Base-by-base conservation (phyloP, 257 asterid species). In the Solanum chiquidenum region DNA sequence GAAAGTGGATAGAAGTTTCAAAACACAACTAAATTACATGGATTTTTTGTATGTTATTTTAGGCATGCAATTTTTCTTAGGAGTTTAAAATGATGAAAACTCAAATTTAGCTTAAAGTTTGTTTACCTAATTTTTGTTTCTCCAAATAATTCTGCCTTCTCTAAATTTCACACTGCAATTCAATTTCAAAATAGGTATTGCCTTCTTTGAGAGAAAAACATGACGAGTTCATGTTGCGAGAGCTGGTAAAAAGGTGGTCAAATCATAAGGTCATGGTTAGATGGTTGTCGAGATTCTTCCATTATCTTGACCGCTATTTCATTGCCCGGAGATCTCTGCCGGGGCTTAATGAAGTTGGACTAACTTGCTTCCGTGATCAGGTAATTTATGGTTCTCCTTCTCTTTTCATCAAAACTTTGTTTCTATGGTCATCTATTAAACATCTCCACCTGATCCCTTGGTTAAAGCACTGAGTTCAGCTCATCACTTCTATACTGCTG, bases 181-280 rank as follows among this genome's bases (percentile, higher is more conserved):
- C 60, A 46, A 46, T 46, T 87, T 27, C 40, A 33, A 35, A 68
- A 69, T 91, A 94, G 98, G 98, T 93, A 62, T 88, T 96, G 83
- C 98, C 98, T 89, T 93, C 98, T 86, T 89, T 96, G 74, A 91
- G 93, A 89, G 99, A 97, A 91, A 97, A 95, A 89, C 98, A 96
- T 88, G 99, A 95, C 13, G 99, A 96, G 84, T 97, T 95, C 92
- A 93, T 97, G 99, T 84, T 97, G 90, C 95, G 98, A 88, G 99
- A 96, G 92, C 98, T 97, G 8, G 99, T 97, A 52, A 90, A 93
- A 90, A 93, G 99, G 92, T 97, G 99, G 99, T 89, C 88, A 37
- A 97, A 96, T 90, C 99, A 97, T 88, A 97, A 96, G 90, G 87
- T 97, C 93, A 96, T 97, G 99, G 99, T 97, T 62, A 94, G 98